Evolutionary conservation across 257 asterid species (phyloP).

Genomic region (Capsicum rhomboideum): DNA sequence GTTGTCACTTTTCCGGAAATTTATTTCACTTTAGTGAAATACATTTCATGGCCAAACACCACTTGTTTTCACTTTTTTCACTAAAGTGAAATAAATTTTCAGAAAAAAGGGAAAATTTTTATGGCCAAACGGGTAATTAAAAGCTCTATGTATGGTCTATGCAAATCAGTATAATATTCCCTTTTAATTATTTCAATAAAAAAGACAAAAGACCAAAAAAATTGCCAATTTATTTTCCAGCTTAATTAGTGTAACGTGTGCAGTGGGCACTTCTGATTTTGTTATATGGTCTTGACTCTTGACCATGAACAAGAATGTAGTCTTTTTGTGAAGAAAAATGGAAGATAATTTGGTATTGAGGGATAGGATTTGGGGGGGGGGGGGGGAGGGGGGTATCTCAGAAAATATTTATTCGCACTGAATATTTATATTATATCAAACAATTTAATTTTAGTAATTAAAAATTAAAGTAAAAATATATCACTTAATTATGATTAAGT

Average conservation of each 20-base stretch:
- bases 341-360: background rate
- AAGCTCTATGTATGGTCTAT: background rate
- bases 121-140: too few species aligned
- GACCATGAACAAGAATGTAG: background rate
- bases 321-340: background rate
- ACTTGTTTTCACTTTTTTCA: too few species aligned
- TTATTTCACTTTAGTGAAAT: too few species aligned
- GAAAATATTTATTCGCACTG: background rate
- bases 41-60: too few species aligned
- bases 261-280: background rate
- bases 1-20: too few species aligned
- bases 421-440: background rate
- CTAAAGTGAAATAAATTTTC: too few species aligned
- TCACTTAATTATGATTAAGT: background rate
- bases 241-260: background rate
- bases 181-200: background rate
- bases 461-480: background rate
- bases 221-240: background rate
- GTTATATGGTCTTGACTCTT: background rate
- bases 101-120: too few species aligned
- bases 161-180: background rate
- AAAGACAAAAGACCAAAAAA: background rate
- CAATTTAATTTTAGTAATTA: background rate
- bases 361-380: too few species aligned
- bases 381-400: too few species aligned